Evolutionary conservation across 345 rosid genomes (phyloP), one percentile per base, ranked within the genome.

Genomic region (Rhodamnia argentea): DNA sequence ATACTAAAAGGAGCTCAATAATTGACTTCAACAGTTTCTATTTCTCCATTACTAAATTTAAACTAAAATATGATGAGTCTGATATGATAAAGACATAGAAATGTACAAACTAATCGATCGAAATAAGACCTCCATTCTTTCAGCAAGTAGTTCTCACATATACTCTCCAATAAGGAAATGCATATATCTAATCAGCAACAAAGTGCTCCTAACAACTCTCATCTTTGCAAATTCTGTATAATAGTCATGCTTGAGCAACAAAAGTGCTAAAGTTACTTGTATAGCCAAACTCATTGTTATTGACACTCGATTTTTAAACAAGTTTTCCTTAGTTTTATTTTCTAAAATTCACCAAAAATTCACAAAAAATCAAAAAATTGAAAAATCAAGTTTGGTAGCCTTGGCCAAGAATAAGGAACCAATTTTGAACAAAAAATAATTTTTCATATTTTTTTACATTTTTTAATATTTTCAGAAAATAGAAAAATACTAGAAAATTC

Each of bases 181-280:
- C 74, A 60, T n/a, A 27, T 27, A 60, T 27, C 74, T 60, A 27
- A 60, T 27, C 74, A 60, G 74, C 74, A 27, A 60, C 74, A 60
- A 27, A 60, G 37, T 60, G 10, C 74, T 60, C 20, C 74, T 27
- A 60, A 60, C 40, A 60, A 3, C 5, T 8, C 37, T 60, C 40
- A 14, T 60, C 74, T 27, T 59, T 59, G 64, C 64, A 59, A n/a
- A 59, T 59, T 59, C 64, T 13, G 10, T 29, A 53, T 53, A 27
- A 60, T 60, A 60, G 4, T 60, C 74, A 60, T 10, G 32, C 18
- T 3, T 26, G 23, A 26, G 26, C 81, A 57, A 83, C 64, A 75
- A 20, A 47, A 82, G n/a, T 58, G 22, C 75, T 44, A 57, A 83
- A 57, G 93, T 94, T 86, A 96, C 99, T 99, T 18, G 98, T 90